Evolutionary conservation across 768 basidiomycete species (phyloP), one percentile per base, ranked within the genome.

Genomic region (Leccinum rimulosum): DNA sequence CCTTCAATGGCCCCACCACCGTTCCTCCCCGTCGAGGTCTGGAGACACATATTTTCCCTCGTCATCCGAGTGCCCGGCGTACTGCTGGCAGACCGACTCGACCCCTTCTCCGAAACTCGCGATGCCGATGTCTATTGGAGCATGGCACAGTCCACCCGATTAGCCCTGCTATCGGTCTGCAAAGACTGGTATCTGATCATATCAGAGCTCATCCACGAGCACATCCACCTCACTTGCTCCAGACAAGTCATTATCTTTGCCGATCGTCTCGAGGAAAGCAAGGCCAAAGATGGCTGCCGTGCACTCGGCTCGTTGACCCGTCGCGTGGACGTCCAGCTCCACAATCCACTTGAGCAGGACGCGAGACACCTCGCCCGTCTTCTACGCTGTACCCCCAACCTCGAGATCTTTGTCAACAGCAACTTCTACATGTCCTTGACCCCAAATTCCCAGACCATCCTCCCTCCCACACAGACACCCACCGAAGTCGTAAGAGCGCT

Each of bases 241-340:
- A 60, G 68, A n/a, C 74, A 81, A 57, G 67, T 80, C 27, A 54
- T 66, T 11, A 50, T 64, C 35, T 61, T 76, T 6, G 71, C 79
- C 38, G 65, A 75, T 33, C 68, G 67, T 30, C 69, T 81, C 35
- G 76, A 80, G 57, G 55, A 58, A 7, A 66, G 64, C 63, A 70
- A 48, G 53, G 54, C 35, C 27, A 51, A 19, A 22, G 57, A 63
- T 22, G 65, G 69, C 36, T 9, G 64, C n/a, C 68, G 68, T 35
- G 64, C 64, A 2, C 67, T 80, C 4, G 80, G 80, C 14, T 74
- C 74, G 4, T 64, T 72, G 56, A 77, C 77, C n/a, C 72, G 66
- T 3, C 73, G 80, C 6, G 70, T 82, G 49, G 80, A 82, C 50
- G 72, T 80, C 47, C 69, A 67, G 6, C 74, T 82, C 47, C 64